Base-by-base conservation (phyloP, 2,329 filamentous ascomycete species). In the Fusarium penzigii region DNA sequence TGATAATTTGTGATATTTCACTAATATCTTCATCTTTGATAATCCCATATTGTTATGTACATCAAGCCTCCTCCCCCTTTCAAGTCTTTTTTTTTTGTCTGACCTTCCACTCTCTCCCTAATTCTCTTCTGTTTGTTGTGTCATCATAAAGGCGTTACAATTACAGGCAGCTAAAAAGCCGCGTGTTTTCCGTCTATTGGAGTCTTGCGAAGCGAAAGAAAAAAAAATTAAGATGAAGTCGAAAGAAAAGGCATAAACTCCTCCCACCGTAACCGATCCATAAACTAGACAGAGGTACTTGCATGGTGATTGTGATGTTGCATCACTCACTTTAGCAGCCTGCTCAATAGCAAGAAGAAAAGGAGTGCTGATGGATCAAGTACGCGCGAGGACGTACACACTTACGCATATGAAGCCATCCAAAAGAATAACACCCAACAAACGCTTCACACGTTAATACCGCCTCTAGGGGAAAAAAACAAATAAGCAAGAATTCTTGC, bases 61-160 rank as follows among this genome's bases (percentile, higher is more conserved):
- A 59, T 57, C 59, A 54, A 60, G 49, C 50, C 57, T 51, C 42
- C 50, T 60, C 52, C 50, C 20, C 20, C 20, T 25, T 44, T 50
- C 47, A 48, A 52, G 49, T 52, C 49, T 55, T 42, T n/a, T 29
- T 53, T 52, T 49, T 47, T 42, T 44, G 44, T 46, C 47, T 45
- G 41, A 53, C 55, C 58, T 48, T 53, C 53, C 48, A 56, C 56
- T 59, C 32, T 39, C 41, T 57, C 58, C 51, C 52, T 56, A 46
- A 46, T 56, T 59, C 32, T 39, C 41, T 62, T 53, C 20, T 25
- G 20, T 25, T 25, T 25, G 20, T 25, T 38, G 51, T 51, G 49
- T 64, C 57, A 56, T 67, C 65, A 66, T 67, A 65, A 25, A 67
- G 62, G 59, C 65, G 65, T 68, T 68, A 67, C 58, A 66, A 66